Conservation (phyloP, 345 rosid species). For the Camelina sativa region DNA sequence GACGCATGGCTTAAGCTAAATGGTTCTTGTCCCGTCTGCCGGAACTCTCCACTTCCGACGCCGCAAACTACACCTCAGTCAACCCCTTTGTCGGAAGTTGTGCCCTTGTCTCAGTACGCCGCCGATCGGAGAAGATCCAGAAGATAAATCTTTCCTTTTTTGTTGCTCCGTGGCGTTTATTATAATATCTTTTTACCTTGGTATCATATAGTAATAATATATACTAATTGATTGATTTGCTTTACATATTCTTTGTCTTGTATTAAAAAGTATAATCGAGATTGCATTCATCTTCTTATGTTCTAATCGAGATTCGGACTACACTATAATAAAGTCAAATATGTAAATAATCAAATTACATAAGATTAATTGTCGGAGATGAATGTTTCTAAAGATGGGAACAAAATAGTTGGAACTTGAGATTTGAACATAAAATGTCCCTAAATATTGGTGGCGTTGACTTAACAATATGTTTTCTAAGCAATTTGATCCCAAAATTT, state of each 20-base stretch:
- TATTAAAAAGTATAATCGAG: no score
- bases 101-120: slow-evolving; percentile 87
- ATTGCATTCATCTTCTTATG: not conserved
- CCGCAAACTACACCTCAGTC: slow-evolving; percentile 74
- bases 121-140: slow-evolving; percentile 77
- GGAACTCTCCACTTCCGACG: slow-evolving; percentile 89
- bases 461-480: slow-evolving; percentile 7
- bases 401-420: slow-evolving; percentile 30
- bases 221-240: slow-evolving; percentile 28
- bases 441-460: slow-evolving; percentile 30
- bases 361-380: slow-evolving; percentile 18
- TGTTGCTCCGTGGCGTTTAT: slow-evolving; percentile 11
- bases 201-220: slow-evolving; percentile 16
- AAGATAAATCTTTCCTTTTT: slow-evolving; percentile 39
- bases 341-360: slow-evolving; percentile 1
- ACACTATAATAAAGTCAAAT: slow-evolving; percentile 24
- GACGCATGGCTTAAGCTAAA: slow-evolving; percentile 97
- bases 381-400: slow-evolving; percentile 36
- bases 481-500: not conserved
- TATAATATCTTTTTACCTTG: not conserved
- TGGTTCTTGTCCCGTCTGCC: slow-evolving; percentile 96
- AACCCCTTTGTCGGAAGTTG: slow-evolving; percentile 94
- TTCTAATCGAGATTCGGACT: not conserved
- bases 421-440: slow-evolving; percentile 20
- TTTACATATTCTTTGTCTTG: slow-evolving; percentile 12